phyloP scores from a whole-genome alignment of 2,329 filamentous ascomycete genomes.

The Cryphonectria naterciae region DNA sequence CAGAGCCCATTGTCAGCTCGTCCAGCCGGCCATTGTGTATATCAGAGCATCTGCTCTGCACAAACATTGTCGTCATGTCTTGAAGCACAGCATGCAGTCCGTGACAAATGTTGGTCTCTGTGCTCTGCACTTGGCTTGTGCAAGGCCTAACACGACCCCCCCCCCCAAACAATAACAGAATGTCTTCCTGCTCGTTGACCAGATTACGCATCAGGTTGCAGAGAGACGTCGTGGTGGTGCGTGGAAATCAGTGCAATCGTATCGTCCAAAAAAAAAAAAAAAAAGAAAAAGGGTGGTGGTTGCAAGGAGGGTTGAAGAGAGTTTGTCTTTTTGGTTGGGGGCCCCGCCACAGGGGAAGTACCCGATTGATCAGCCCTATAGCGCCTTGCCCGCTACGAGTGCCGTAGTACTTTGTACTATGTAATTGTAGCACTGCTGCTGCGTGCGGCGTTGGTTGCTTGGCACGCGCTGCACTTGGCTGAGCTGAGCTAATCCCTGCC shows the following conservation, averaged over 20 bases:
- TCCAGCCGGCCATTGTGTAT: not conserved
- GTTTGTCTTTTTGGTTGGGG: not conserved
- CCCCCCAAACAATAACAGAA: too few relatives aligned
- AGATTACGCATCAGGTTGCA: not conserved
- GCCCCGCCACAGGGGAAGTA: not conserved
- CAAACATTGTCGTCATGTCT: too few relatives aligned
- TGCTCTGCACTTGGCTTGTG: not conserved
- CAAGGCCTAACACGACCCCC: not conserved
- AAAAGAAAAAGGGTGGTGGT: too few relatives aligned
- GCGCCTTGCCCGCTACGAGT: not conserved
- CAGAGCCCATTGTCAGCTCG: not conserved
- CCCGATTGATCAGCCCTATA: conserved; percentile 19
- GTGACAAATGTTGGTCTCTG: not conserved
- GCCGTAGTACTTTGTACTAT: too few relatives aligned
- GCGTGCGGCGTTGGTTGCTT: not conserved
- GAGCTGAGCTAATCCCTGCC: conserved; percentile 1
- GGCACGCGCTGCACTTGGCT: not conserved
- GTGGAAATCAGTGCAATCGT: not conserved
- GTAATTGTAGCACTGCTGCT: not conserved
- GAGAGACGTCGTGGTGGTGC: not conserved
- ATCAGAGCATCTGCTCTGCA: not conserved
- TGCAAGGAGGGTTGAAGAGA: not conserved
- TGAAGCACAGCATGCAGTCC: too few relatives aligned
- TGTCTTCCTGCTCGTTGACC: not conserved
- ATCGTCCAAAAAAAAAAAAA: not conserved